Percentiles rank a stretch among this genome's conserved stretches.
Evolutionary conservation across 2,329 filamentous ascomycete species (phyloP).

Genomic region (Teratosphaeriaceae sp.): DNA sequence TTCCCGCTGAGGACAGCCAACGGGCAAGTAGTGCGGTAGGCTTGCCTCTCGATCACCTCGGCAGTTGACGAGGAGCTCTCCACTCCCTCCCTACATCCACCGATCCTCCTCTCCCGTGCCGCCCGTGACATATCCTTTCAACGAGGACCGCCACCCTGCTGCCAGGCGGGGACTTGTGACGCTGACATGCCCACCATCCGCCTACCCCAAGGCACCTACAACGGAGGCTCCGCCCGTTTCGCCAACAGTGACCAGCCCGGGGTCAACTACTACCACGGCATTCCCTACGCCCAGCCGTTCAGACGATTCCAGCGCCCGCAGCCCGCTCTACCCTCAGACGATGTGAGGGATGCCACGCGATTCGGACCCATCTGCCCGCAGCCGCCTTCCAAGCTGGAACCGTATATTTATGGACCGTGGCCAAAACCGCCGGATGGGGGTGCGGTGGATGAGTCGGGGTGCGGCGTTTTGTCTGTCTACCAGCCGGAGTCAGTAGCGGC

Average conservation of each 20-base stretch:
- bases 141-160: no score
- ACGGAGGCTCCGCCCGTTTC: background rate
- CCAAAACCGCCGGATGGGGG: constrained; percentile 1
- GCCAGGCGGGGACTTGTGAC: no score
- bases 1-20: no score
- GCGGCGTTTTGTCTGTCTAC: constrained; percentile 1
- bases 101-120: background rate
- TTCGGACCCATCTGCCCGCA: constrained; percentile 4
- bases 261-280: constrained; percentile 4
- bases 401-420: constrained; percentile 2
- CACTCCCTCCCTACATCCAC: background rate
- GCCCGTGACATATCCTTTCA: no score
- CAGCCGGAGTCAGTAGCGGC: background rate
- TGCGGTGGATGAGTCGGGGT: background rate
- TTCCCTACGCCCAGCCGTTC: constrained; percentile 2
- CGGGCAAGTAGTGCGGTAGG: no score
- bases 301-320: constrained; percentile 1
- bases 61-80: no score
- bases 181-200: background rate
- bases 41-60: no score
- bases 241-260: background rate
- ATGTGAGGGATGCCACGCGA: background rate
- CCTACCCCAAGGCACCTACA: background rate
- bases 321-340: background rate
- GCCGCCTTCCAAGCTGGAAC: background rate